Evolutionary conservation across 208 protist species (phyloP).

Genomic region (Crithidia thermophila): DNA sequence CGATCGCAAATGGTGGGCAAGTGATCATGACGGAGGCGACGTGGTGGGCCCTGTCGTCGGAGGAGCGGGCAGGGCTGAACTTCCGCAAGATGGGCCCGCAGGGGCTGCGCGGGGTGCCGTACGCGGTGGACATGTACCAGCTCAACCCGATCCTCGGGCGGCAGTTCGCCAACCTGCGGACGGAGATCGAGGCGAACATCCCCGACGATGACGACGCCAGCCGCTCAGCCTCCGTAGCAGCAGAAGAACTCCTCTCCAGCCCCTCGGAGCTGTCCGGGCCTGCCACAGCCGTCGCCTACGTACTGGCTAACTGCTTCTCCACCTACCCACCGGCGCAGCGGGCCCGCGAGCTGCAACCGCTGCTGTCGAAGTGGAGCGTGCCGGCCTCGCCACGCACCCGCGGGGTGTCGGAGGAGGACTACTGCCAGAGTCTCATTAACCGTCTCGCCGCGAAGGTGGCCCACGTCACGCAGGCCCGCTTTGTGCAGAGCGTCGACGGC

Average conservation of each 20-base stretch:
- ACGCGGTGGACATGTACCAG: constrained; percentile 64
- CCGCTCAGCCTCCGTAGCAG: constrained; percentile 16
- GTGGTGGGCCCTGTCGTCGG: constrained; percentile 39
- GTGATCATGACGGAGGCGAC: constrained; percentile 51
- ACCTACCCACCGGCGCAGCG: constrained; percentile 39
- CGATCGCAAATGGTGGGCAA: constrained; percentile 77
- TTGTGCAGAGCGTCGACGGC: not conserved
- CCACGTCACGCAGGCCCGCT: constrained; percentile 13
- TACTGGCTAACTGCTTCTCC: constrained; percentile 45
- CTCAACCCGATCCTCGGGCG: constrained; percentile 53
- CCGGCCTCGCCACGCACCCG: constrained; percentile 8
- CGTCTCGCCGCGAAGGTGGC: constrained; percentile 33
- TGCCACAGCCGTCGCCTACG: constrained; percentile 21
- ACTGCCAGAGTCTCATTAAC: constrained; percentile 36
- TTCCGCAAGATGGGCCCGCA: constrained; percentile 35
- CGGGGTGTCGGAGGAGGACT: constrained; percentile 29
- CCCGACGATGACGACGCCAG: constrained; percentile 27
- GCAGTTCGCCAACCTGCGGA: constrained; percentile 44
- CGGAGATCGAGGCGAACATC: constrained; percentile 49
- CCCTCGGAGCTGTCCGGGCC: constrained; percentile 23
- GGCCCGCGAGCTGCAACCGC: constrained; percentile 39
- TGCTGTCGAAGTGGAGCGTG: constrained; percentile 42
- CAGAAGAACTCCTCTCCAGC: constrained; percentile 30
- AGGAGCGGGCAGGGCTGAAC: constrained; percentile 28
- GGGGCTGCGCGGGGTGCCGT: constrained; percentile 59